Conservation (phyloP, 2,329 filamentous ascomycete genomes). For the Zarea fungicola region DNA sequence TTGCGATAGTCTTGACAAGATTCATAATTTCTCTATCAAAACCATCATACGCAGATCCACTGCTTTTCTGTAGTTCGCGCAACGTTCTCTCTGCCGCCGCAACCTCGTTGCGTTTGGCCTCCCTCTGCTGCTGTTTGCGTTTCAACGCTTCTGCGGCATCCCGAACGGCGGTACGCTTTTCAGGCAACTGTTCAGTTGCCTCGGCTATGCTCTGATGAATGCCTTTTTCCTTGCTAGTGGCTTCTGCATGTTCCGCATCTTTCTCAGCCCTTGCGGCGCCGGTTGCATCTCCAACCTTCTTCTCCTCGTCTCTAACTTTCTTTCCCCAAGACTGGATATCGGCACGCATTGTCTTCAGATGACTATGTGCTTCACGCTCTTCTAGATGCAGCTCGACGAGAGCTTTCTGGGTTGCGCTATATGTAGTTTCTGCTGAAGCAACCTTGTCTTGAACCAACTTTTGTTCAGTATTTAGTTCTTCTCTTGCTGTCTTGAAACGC, state of each 20-base stretch:
- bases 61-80: conserved; percentile 48
- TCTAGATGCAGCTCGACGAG: conserved; percentile 52
- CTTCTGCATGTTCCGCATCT: conserved; percentile 44
- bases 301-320: conserved; percentile 51
- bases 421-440: conserved; percentile 43
- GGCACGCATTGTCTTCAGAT: conserved; percentile 48
- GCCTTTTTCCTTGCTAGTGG: conserved; percentile 22
- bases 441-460: conserved; percentile 39
- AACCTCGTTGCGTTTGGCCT: conserved; percentile 50
- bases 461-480: conserved; percentile 41
- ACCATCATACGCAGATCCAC: conserved; percentile 55
- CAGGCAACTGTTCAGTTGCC: conserved; percentile 25
- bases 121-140: conserved; percentile 28
- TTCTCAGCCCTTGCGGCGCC: conserved; percentile 64
- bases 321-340: conserved; percentile 40
- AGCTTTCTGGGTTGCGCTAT: conserved; percentile 48
- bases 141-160: conserved; percentile 27
- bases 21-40: conserved; percentile 59
- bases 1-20: conserved; percentile 63
- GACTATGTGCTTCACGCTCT: conserved; percentile 59
- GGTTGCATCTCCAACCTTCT: conserved; percentile 60
- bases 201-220: conserved; percentile 24
- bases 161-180: conserved; percentile 28
- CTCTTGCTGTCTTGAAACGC: conserved; percentile 33
- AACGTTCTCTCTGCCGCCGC: conserved; percentile 39